phyloP scores from a whole-genome alignment of 2,329 filamentous ascomycete genomes.

The Aspergillaceae sp. region DNA sequence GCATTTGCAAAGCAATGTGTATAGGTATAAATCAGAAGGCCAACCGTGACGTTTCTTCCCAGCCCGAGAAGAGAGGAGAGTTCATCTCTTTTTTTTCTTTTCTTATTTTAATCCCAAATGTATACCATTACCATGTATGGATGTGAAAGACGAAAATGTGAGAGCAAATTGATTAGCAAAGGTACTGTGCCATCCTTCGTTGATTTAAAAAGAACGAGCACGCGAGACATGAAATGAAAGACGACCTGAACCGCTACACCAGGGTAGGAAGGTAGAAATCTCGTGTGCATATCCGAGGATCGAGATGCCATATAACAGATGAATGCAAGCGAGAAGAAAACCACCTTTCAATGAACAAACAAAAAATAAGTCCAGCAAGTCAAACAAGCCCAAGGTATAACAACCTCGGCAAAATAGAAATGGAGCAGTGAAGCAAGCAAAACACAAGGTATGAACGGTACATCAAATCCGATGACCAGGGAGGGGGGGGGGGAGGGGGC shows the following conservation, averaged over 20 bases:
- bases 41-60: conserved; percentile 9
- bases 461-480: conserved; percentile 15
- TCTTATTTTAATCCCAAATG: too few species aligned
- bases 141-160: conserved; percentile 2
- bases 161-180: conserved; percentile 7
- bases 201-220: too few species aligned
- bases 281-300: conserved; percentile 7
- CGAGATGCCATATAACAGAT: conserved; percentile 21
- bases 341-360: conserved; percentile 14
- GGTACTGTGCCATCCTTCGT: too few species aligned
- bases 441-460: conserved; percentile 28
- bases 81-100: conserved; percentile 14
- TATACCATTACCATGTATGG: too few species aligned
- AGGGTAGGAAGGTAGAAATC: too few species aligned
- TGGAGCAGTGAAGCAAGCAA: conserved; percentile 8
- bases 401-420: too few species aligned
- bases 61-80: conserved; percentile 6
- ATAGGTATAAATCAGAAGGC: conserved; percentile 8
- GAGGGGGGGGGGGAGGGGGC: conserved; percentile 1
- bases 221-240: not conserved
- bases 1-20: conserved; percentile 6
- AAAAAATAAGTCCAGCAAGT: conserved; percentile 5
- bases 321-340: conserved; percentile 18
- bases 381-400: conserved; percentile 4
- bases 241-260: not conserved